A percentile compares a stretch with the other conserved stretches of the same genome.
Conservation (phyloP, 768 basidiomycete genomes). For the Boletus edulis region DNA sequence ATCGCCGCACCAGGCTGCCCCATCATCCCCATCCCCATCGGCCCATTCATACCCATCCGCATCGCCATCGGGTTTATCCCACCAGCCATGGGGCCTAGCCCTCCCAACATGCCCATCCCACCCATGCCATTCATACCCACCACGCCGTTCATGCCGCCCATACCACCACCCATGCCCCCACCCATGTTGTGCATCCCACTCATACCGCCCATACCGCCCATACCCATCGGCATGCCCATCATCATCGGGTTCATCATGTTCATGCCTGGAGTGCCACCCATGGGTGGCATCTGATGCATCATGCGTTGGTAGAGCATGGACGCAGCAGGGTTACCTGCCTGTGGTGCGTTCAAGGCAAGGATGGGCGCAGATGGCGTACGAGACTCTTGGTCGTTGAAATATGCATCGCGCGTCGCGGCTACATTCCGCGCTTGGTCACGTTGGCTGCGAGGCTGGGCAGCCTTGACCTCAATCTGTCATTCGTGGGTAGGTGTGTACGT, state of each 20-base stretch:
- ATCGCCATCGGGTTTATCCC: slow-evolving; percentile 33
- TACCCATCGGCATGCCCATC: slow-evolving; percentile 49
- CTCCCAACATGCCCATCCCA: slow-evolving; percentile 39
- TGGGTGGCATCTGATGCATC: slow-evolving; percentile 42
- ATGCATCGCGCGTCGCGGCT: slow-evolving; percentile 22
- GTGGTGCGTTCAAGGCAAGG: slow-evolving; percentile 34
- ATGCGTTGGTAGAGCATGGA: slow-evolving; percentile 36
- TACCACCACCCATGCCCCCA: slow-evolving; percentile 10
- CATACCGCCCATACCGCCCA: slow-evolving; percentile 41
- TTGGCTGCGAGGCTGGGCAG: slow-evolving; percentile 70
- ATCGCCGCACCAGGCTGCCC: slow-evolving; percentile 15
- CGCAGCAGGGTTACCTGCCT: slow-evolving; percentile 34
- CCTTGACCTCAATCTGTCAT: slow-evolving; percentile 75
- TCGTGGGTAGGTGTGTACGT: too few species aligned
- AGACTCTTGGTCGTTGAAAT: slow-evolving; percentile 36
- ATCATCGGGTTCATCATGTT: slow-evolving; percentile 50
- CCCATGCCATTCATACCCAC: slow-evolving; percentile 22
- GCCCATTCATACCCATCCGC: slow-evolving; percentile 32
- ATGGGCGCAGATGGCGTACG: slow-evolving; percentile 33
- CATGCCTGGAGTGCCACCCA: slow-evolving; percentile 45
- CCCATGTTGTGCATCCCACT: slow-evolving; percentile 30
- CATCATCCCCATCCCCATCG: slow-evolving; percentile 42
- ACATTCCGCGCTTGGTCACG: slow-evolving; percentile 50
- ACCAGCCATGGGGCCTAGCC: slow-evolving; percentile 25
- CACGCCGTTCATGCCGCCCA: slow-evolving; percentile 23